Conservation (phyloP, 106 monocot species). For the Allium cepa region DNA sequence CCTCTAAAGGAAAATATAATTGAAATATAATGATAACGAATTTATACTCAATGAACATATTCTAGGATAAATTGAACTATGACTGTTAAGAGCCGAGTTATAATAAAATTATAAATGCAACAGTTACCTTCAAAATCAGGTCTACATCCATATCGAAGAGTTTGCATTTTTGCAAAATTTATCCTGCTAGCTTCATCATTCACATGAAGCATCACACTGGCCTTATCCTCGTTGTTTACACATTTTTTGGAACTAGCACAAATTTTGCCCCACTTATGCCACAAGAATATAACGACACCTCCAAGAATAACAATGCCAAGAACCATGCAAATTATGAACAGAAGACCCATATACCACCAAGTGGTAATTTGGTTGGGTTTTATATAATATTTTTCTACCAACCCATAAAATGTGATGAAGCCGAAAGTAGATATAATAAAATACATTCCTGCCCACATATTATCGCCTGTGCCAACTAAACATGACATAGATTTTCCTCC, state of each 20-base stretch:
- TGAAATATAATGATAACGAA: too few relatives aligned
- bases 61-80: too few relatives aligned
- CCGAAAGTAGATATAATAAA: constrained; percentile 46
- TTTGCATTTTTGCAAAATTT: constrained; percentile 33
- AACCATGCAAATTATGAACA: constrained; percentile 65
- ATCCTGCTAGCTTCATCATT: constrained; percentile 5
- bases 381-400: constrained; percentile 55
- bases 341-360: constrained; percentile 74
- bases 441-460: constrained; percentile 54
- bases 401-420: constrained; percentile 36
- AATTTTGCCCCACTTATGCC: constrained; percentile 42
- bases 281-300: constrained; percentile 48
- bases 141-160: constrained; percentile 54
- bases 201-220: neutral
- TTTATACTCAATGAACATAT: too few relatives aligned
- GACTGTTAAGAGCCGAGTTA: too few relatives aligned
- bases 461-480: constrained; percentile 82
- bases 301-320: constrained; percentile 48
- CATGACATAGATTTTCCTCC: constrained; percentile 51
- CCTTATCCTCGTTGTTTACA: constrained; percentile 14
- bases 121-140: constrained; percentile 74
- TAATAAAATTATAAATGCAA: too few relatives aligned
- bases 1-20: too few relatives aligned
- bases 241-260: constrained; percentile 11
- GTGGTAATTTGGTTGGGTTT: constrained; percentile 28